Base-by-base conservation (phyloP, 2,329 filamentous ascomycete genomes). In the Clonostachys chloroleuca region DNA sequence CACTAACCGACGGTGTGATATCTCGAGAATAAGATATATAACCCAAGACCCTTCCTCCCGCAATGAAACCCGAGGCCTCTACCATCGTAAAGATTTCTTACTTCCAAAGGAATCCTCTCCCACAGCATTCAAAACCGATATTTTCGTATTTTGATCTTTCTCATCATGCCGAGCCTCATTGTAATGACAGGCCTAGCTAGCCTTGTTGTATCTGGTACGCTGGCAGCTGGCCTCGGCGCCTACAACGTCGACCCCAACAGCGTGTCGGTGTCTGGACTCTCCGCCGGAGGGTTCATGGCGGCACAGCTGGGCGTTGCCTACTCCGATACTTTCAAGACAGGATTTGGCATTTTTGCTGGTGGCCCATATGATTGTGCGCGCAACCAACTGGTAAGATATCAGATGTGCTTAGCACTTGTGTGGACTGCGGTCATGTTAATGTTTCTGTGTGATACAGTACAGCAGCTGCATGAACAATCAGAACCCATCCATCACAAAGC, bases 291-390 rank as follows among this genome's bases (percentile, higher is more conserved):
- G 18, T 47, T 47, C 47, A 51, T 51, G 50, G 47, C 50, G 7
- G 47, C 16, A 12, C 50, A 51, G 42, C 47, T 51, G 17, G 50
- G 47, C 20, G 45, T 51, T 18, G 44, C 50, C 6, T 45, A 47
- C 43, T 51, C 50, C 13, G 42, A 34, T n/a, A 43, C 30, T 6
- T 51, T 51, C 40, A 17, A 47, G 42, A 45, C 42, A 9, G 50
- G 50, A 36, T 51, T 49, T 43, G 50, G 50, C n/a, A 43, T 51
- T 13, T 51, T 51, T 42, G 50, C 47, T 18, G 47, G 34, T 17
- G 45, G 47, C 6, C 50, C 50, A 2, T 51, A 42, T 41, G 47
- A 51, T 34, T 51, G 50, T 34, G 50, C 50, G 34, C 44, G 47
- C 12, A 48, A 46, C 36, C 47, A 51, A 42, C 34, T 42, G 17